These are phyloP conservation scores for Pulveroboletus sp. DNA, from an alignment of 768 basidiomycete genomes.

Conservation along the genomic window DNA sequence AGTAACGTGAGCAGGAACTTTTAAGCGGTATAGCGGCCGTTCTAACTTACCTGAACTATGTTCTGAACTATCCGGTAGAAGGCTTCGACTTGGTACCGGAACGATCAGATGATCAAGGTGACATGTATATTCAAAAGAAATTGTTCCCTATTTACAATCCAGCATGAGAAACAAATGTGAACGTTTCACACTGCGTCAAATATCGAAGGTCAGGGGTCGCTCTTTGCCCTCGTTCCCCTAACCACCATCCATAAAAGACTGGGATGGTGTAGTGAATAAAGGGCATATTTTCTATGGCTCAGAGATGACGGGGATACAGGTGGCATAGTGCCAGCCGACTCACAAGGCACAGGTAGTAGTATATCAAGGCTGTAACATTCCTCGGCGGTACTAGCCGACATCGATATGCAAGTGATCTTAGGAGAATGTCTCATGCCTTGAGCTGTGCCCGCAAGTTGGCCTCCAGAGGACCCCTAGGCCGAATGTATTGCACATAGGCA, in stretches of 20 bases:
- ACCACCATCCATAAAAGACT: constrained; percentile 48
- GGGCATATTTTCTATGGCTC: constrained; percentile 36
- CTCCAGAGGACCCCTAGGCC: constrained; percentile 83
- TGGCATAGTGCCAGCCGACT: neutral
- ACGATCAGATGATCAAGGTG: neutral
- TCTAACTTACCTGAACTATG: no score
- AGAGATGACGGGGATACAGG: neutral
- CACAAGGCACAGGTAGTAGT: constrained; percentile 9
- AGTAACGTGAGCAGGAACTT: neutral
- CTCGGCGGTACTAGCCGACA: constrained; percentile 14
- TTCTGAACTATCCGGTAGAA: no score
- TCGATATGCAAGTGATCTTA: constrained; percentile 5
- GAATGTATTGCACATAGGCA: constrained; percentile 92
- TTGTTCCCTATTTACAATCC: constrained; percentile 21
- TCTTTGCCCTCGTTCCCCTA: constrained; percentile 87
- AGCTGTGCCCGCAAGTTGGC: constrained; percentile 83
- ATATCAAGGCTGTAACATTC: constrained; percentile 20
- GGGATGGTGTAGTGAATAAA: constrained; percentile 76
- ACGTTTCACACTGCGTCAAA: constrained; percentile 19
- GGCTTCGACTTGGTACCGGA: neutral
- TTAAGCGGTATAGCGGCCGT: no score
- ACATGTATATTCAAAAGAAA: constrained; percentile 2
- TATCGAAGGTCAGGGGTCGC: constrained; percentile 28
- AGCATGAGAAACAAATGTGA: constrained; percentile 11
- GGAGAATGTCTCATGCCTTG: constrained; percentile 49